Base-by-base conservation (phyloP, 208 protist genomes). In the Trypanosoma congolense region DNA sequence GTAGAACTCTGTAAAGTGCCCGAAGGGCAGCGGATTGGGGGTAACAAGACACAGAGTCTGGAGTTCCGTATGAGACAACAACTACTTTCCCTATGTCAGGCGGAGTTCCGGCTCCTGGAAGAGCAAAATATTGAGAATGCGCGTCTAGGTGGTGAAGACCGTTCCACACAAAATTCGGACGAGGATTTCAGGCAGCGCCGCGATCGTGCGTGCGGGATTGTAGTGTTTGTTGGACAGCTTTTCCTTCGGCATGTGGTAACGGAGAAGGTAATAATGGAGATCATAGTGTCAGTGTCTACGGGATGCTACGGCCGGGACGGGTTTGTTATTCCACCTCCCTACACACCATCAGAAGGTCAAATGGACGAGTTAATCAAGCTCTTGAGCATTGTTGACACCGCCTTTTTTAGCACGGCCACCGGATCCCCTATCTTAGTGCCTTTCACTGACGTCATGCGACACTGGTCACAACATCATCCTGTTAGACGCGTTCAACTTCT, bases 201-300 rank as follows among this genome's bases (percentile, higher is more conserved):
- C 0, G 73, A 88, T 38, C 52, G 57, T 18, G 76, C 81, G 58
- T 84, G 77, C 42, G 86, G 86, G 44, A 90, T 78, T 63, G 77
- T 88, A 10, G 70, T 61, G 35, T 93, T 93, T 61, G 69, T 90
- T 46, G 71, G 78, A 36, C 79, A 93, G 69, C 70, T 93, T 3
- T 86, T 78, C 49, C 49, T 86, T 42, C 74, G 74, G 30, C 65
- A 79, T 43, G 72, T 93, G 31, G 70, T 90, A 19, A 51, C 67
- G 18, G 73, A 69, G 33, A 63, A 69, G 31, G 79, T 84, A n/a
- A 75, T 92, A 36, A 61, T 53, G 4, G 50, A 73, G n/a, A 80
- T 93, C 54, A 60, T 87, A 35, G 44, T 77, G 29, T 65, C 65
- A n/a, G 77, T 73, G 55, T 53, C 52, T 28, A 73, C 77, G 28